phyloP scores from a whole-genome alignment of 306 rosid genomes.

The Inga leiocalycina region DNA sequence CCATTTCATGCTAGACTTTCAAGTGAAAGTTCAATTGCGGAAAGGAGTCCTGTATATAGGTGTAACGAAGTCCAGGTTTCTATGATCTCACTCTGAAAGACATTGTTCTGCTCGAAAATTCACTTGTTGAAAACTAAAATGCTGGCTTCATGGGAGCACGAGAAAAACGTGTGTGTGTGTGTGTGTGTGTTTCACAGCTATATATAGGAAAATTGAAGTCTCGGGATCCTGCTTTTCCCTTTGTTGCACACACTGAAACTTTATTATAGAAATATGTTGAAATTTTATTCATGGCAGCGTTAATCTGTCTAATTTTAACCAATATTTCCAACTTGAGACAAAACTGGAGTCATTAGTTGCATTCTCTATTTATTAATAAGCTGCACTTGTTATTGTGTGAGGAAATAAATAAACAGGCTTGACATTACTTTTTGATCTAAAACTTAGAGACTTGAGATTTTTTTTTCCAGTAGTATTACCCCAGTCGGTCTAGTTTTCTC shows the following conservation, averaged over 20 bases:
- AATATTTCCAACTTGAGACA: background rate
- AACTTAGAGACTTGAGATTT: background rate
- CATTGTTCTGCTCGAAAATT: constrained; percentile 17
- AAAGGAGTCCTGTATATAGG: constrained; percentile 75
- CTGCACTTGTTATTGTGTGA: background rate
- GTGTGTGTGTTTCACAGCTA: background rate
- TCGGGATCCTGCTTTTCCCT: background rate
- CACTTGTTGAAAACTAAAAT: constrained; percentile 5
- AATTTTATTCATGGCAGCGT: background rate
- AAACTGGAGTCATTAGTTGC: background rate
- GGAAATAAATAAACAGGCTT: background rate
- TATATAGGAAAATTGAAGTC: background rate
- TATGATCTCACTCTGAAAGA: constrained; percentile 35
- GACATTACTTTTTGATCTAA: background rate
- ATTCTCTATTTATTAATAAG: background rate
- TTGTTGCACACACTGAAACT: background rate
- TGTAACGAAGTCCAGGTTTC: constrained; percentile 86
- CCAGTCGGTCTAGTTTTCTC: background rate
- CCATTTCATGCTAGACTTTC: constrained; percentile 77
- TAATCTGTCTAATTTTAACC: background rate
- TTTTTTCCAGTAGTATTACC: background rate
- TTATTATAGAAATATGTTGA: background rate
- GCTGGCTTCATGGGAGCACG: background rate
- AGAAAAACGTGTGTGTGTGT: background rate
- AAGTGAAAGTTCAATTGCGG: constrained; percentile 56